Evolutionary conservation across 371 early-diverging fungal species (phyloP).

Genomic region (Apophysomyces sp.): DNA sequence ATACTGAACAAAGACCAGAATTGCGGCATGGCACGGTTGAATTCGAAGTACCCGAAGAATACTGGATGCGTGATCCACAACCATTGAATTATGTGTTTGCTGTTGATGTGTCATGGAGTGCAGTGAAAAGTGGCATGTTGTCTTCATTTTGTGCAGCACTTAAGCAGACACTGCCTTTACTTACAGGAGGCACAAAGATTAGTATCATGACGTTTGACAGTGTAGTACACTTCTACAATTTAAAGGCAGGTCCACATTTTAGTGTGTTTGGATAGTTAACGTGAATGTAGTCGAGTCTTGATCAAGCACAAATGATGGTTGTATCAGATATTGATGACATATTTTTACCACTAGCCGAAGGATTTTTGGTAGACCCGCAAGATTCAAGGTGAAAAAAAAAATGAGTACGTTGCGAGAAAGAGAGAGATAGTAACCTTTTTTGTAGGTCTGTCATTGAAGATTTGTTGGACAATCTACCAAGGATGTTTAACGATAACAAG

Average conservation of each 20-base stretch:
- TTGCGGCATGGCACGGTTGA: conserved; percentile 87
- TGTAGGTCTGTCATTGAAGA: conserved; percentile 67
- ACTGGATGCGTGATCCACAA: conserved; percentile 64
- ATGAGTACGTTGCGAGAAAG: background rate
- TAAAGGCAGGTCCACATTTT: conserved; percentile 55
- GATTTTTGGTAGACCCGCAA: conserved; percentile 78
- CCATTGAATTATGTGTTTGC: conserved; percentile 84
- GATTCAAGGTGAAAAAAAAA: conserved; percentile 53
- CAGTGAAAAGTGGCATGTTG: conserved; percentile 85
- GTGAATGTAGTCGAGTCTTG: conserved; percentile 54
- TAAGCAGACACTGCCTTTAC: conserved; percentile 53
- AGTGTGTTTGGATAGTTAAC: background rate
- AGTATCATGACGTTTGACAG: conserved; percentile 92
- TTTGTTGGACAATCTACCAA: conserved; percentile 80
- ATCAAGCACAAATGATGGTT: conserved; percentile 94
- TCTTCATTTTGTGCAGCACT: conserved; percentile 62
- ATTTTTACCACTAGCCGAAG: conserved; percentile 89
- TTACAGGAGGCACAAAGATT: conserved; percentile 63
- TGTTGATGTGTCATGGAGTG: conserved; percentile 88
- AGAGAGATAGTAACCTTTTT: background rate
- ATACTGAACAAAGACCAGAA: conserved; percentile 88
- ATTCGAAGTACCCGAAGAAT: conserved; percentile 83
- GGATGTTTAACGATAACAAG: conserved; percentile 77
- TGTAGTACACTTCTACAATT: conserved; percentile 93
- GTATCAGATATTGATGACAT: conserved; percentile 90